phyloP scores from a whole-genome alignment of 768 basidiomycete species.

The Mycena crocata region DNA sequence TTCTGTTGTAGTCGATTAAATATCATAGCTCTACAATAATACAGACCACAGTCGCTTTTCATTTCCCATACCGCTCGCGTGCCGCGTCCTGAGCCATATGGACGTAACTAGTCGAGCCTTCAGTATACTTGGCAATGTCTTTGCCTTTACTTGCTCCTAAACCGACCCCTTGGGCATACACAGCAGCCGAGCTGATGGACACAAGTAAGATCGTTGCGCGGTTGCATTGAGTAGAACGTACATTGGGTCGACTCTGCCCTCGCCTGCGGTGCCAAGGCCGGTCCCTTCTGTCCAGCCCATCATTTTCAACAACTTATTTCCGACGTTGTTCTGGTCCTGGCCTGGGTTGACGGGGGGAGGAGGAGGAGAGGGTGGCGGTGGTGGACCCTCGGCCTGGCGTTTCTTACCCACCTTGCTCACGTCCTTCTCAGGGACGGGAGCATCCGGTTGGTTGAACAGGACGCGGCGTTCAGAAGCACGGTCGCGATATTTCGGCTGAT shows the following conservation, averaged over 20 bases:
- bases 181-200: constrained; percentile 74
- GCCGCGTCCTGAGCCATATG: constrained; percentile 80
- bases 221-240: constrained; percentile 48
- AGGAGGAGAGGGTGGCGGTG: constrained; percentile 71
- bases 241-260: constrained; percentile 92
- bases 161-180: constrained; percentile 90
- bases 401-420: constrained; percentile 45
- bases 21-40: constrained; percentile 19
- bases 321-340: constrained; percentile 87
- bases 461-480: constrained; percentile 92
- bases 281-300: constrained; percentile 98
- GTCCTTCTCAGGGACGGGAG: constrained; percentile 71
- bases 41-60: background rate
- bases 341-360: constrained; percentile 76
- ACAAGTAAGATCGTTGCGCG: constrained; percentile 12
- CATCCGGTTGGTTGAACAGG: constrained; percentile 92
- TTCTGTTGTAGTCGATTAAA: background rate
- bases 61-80: constrained; percentile 38
- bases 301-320: constrained; percentile 94
- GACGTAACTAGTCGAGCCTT: constrained; percentile 77
- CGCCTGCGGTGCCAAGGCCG: constrained; percentile 84
- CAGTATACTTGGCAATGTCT: constrained; percentile 78
- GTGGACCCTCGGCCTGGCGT: constrained; percentile 67
- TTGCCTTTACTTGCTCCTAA: constrained; percentile 94
- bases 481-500: constrained; percentile 91